Evolutionary conservation across 2,329 filamentous ascomycete genomes (phyloP).

Genomic region (Scleromitrula shiraiana): DNA sequence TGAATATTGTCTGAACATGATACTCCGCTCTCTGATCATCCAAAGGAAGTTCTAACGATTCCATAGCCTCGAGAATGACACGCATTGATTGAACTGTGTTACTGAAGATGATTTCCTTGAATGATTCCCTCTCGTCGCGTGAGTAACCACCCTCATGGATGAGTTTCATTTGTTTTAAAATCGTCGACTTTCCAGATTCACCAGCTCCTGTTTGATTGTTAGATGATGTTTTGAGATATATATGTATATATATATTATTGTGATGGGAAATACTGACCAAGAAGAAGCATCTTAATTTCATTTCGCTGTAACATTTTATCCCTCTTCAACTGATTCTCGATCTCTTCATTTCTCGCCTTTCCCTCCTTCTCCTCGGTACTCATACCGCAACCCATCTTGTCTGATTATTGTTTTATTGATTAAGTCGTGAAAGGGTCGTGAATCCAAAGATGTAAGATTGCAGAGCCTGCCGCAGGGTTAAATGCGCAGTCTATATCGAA

Average conservation of each 20-base stretch:
- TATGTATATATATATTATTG: neutral
- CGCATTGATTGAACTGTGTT: conserved; percentile 93
- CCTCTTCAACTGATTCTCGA: conserved; percentile 97
- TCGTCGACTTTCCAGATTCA: conserved; percentile 94
- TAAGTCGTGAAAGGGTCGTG: conserved; percentile 5
- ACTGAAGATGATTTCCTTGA: conserved; percentile 91
- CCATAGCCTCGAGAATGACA: conserved; percentile 85
- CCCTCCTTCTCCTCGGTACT: conserved; percentile 99
- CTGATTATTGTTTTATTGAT: conserved; percentile 28
- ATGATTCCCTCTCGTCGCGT: conserved; percentile 88
- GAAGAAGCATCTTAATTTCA: conserved; percentile 99
- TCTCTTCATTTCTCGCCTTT: conserved; percentile 99
- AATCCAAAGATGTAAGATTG: conserved; percentile 1
- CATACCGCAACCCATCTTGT: conserved; percentile 98
- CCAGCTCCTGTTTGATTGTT: conserved; percentile 49
- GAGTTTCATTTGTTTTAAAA: conserved; percentile 97
- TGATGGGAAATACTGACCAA: conserved; percentile 58
- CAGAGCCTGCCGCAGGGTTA: conserved; percentile 32
- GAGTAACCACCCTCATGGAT: conserved; percentile 99
- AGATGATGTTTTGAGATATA: neutral
- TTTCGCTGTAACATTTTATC: conserved; percentile 99
- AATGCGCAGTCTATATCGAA: conserved; percentile 52
- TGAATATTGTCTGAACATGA: conserved; percentile 33
- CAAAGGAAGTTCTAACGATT: conserved; percentile 72
- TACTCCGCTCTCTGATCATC: conserved; percentile 45